These are phyloP conservation scores for Solanum medicagineum DNA, from an alignment of 257 asterid genomes.

Conservation along the genomic window DNA sequence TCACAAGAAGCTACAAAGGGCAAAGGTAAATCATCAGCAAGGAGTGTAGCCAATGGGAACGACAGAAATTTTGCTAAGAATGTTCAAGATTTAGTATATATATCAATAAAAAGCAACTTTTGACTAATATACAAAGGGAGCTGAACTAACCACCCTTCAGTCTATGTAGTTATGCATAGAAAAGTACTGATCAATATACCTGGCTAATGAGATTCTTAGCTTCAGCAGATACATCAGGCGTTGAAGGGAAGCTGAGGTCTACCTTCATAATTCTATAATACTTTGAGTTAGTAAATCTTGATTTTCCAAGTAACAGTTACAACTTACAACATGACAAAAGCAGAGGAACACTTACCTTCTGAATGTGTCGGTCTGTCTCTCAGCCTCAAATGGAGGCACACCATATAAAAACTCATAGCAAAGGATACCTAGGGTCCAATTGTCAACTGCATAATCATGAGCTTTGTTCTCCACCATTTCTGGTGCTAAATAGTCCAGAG, in stretches of 20 bases:
- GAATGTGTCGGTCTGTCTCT: constrained; percentile 69
- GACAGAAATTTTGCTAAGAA: not conserved
- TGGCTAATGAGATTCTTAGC: constrained; percentile 72
- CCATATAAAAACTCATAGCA: constrained; percentile 86
- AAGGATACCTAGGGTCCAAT: constrained; percentile 85
- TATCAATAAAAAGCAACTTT: not conserved
- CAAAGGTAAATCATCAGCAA: constrained; percentile 3
- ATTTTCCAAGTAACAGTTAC: not conserved
- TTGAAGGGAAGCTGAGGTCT: constrained; percentile 80
- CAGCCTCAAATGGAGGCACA: constrained; percentile 88
- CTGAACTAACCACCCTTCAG: not conserved
- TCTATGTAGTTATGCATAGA: not conserved
- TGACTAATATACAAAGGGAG: not conserved
- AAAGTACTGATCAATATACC: constrained; percentile 22
- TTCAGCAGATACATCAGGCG: constrained; percentile 42
- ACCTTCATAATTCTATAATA: constrained; percentile 63
- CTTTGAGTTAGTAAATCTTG: not conserved
- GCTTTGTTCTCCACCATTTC: constrained; percentile 95
- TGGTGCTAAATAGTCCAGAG: constrained; percentile 91
- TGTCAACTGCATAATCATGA: constrained; percentile 84
- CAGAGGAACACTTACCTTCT: constrained; percentile 33
- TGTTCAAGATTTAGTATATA: not conserved
- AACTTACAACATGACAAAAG: not conserved
- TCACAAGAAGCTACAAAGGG: constrained; percentile 70
- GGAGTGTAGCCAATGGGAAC: not conserved